phyloP scores from a whole-genome alignment of 2,329 filamentous ascomycete genomes.

The Epichloe coenophiala region DNA sequence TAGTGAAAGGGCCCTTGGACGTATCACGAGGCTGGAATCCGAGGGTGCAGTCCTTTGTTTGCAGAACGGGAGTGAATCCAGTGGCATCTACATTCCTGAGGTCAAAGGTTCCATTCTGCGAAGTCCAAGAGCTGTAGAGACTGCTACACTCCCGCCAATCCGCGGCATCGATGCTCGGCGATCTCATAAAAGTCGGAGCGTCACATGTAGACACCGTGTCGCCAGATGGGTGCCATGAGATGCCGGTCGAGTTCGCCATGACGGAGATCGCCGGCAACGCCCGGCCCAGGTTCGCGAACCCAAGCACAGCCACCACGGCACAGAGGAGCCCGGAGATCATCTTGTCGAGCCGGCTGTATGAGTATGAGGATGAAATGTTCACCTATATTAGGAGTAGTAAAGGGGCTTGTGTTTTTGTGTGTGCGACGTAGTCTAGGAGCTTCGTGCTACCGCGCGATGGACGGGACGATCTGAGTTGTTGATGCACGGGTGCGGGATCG shows the following conservation, averaged over 20 bases:
- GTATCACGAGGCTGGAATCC: slow-evolving; percentile 12
- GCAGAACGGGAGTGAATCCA: slow-evolving; percentile 13
- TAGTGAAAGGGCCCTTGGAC: slow-evolving; percentile 8
- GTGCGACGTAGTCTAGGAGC: background rate
- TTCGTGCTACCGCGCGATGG: background rate
- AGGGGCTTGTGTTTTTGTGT: background rate
- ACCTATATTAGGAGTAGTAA: background rate
- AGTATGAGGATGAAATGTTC: background rate
- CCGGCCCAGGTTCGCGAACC: background rate
- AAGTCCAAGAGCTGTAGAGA: slow-evolving; percentile 17
- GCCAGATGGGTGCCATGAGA: slow-evolving; percentile 14
- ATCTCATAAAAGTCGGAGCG: slow-evolving; percentile 11
- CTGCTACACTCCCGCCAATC: slow-evolving; percentile 19
- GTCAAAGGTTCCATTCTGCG: slow-evolving; percentile 18
- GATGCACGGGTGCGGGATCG: background rate
- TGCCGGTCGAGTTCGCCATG: slow-evolving; percentile 8
- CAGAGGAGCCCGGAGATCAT: background rate
- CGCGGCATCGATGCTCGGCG: slow-evolving; percentile 11
- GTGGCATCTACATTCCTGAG: slow-evolving; percentile 8
- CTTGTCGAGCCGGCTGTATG: background rate
- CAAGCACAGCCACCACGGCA: background rate
- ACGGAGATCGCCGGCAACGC: background rate
- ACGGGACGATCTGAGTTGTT: background rate
- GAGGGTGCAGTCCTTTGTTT: slow-evolving; percentile 14
- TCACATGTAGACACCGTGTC: slow-evolving; percentile 15